These are phyloP conservation scores for Phytophthora sansomeana DNA, from an alignment of 352 stramenopile species.

Conservation along the genomic window DNA sequence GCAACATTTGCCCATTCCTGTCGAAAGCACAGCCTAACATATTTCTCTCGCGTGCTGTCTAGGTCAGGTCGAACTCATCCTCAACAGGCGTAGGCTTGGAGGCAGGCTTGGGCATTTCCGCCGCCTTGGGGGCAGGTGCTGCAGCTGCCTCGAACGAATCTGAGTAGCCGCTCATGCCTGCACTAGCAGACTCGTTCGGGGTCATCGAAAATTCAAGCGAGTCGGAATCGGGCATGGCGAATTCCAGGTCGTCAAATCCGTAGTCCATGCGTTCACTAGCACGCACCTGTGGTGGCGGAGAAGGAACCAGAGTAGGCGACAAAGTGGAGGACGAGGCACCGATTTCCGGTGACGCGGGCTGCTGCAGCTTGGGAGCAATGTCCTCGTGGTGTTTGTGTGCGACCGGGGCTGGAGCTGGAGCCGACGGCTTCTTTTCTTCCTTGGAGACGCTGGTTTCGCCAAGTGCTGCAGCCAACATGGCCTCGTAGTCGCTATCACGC, in stretches of 20 bases:
- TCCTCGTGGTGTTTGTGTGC: neutral
- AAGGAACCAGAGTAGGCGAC: constrained; percentile 25
- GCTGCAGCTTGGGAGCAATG: constrained; percentile 3
- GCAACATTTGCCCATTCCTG: constrained; percentile 22
- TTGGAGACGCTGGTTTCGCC: constrained; percentile 40
- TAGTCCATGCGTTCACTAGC: constrained; percentile 57
- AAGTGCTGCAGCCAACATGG: constrained; percentile 38
- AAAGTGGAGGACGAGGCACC: constrained; percentile 5
- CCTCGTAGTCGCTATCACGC: constrained; percentile 46
- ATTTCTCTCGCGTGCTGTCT: constrained; percentile 22
- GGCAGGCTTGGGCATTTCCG: constrained; percentile 17
- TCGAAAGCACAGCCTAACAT: constrained; percentile 10
- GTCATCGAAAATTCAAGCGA: constrained; percentile 46
- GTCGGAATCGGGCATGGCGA: constrained; percentile 56
- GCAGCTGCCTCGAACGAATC: constrained; percentile 25
- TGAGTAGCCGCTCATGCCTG: constrained; percentile 12
- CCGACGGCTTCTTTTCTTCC: constrained; percentile 21
- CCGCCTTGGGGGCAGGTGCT: constrained; percentile 27
- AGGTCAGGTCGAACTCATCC: constrained; percentile 84
- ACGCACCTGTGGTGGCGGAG: constrained; percentile 23
- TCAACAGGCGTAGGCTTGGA: constrained; percentile 40
- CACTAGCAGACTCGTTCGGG: constrained; percentile 15
- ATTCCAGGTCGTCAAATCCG: constrained; percentile 72
- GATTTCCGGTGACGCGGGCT: constrained; percentile 5
- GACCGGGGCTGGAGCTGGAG: neutral